A percentile compares a stretch with the other conserved stretches of the same genome.
Conservation (phyloP, 2,329 filamentous ascomycete species). For the Fusarium verticillioides region DNA sequence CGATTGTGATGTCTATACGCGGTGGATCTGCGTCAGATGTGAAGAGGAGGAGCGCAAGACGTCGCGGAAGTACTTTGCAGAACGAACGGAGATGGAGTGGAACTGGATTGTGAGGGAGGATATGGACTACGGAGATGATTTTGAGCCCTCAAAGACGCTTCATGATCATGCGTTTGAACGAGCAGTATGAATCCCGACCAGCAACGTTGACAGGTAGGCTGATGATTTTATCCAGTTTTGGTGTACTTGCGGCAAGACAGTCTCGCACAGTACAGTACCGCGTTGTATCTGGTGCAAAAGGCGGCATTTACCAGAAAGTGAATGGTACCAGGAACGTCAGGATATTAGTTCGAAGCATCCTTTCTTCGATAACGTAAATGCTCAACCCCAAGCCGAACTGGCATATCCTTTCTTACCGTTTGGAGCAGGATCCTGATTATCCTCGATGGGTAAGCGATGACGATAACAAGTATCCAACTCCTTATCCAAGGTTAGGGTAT, state of each 20-base stretch:
- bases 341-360: slow-evolving; percentile 1
- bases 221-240: not conserved
- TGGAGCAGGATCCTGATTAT: slow-evolving; percentile 1
- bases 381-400: rapidly evolving
- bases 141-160: slow-evolving; percentile 10
- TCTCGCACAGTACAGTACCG: not conserved
- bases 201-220: not conserved
- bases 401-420: rapidly evolving
- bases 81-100: slow-evolving; percentile 2
- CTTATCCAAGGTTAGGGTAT: slow-evolving; percentile 1
- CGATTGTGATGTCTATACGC: slow-evolving; percentile 24
- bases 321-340: slow-evolving; percentile 9
- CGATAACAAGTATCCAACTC: not conserved
- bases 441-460: slow-evolving; percentile 17
- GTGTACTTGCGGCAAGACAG: slow-evolving; percentile 20
- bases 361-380: slow-evolving; percentile 26
- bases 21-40: slow-evolving; percentile 26
- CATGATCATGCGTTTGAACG: slow-evolving; percentile 1
- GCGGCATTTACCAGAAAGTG: slow-evolving; percentile 10
- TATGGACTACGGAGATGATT: slow-evolving; percentile 9
- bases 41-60: not conserved
- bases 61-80: not conserved
- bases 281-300: slow-evolving; percentile 36
- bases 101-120: not conserved
- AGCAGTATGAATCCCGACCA: not conserved